Base-by-base conservation (phyloP, 768 basidiomycete genomes). In the Pholiota conissans region DNA sequence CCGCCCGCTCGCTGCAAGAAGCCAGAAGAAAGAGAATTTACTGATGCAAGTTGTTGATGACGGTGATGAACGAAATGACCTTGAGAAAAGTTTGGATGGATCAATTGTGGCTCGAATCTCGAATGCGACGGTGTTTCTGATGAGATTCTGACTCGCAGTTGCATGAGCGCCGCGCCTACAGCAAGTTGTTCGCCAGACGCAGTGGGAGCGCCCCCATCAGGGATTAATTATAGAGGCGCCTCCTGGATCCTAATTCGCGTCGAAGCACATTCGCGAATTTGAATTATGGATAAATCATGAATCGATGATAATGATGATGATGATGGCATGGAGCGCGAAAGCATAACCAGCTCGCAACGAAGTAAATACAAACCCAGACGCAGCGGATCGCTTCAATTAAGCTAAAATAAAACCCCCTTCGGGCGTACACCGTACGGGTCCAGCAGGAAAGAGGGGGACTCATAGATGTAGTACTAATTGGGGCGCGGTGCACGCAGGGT, bases 331-430 rank as follows among this genome's bases (percentile, higher is more conserved):
- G 16, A 45, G 18, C 11, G n/a, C n/a, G n/a, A 45, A 50, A 50
- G 49, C 49, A 50, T 50, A 30, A 14, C 29, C 29, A 13, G 28
- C 26, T 26, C 29, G 47, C 47, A 30, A 30, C 24, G 30, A 30
- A 35, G 29, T 30, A 30, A 30, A 22, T 30, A 11, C n/a, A 10
- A 30, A 9, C 30, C 16, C 49, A 48, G 28, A 22, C 42, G 42
- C 49, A 64, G 64, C 67, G 65, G 65, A 65, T 66, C 63, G 62
- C 62, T 66, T 68, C 67, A 68, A 61, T 60, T 64, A 68, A 65
- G 57, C 63, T 61, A 61, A 62, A 61, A 54, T 57, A 55, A 49
- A 42, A 35, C 26, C 40, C 30, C 42, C 28, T 37, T 30, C 47
- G 22, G 48, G 11, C 22, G 27, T 13, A 28, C 57, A 39, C 52